Evolutionary conservation across 768 basidiomycete genomes (phyloP), one percentile per base, ranked within the genome.

Genomic region (Fistulinella prunicolor): DNA sequence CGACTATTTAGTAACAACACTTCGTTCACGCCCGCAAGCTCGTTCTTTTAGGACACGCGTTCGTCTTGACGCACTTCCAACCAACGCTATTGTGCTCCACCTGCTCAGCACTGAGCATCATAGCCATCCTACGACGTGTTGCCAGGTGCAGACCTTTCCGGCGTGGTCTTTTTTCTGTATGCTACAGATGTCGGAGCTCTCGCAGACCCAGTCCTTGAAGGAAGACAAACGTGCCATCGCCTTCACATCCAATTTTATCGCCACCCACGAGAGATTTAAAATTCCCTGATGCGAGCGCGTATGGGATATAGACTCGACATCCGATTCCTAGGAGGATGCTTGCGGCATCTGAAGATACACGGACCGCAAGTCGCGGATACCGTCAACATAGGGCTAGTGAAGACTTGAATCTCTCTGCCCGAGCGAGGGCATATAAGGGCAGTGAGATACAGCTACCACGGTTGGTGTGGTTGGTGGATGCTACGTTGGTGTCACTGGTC

Each of bases 401-500:
- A 36, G 10, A 7, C n/a, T 4, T 36, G 35, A 16, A 19, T 36
- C 7, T 17, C 4, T 8, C 35, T 36, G 5, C 17, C 12, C 17
- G 35, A 36, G 17, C n/a, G 10, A 7, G 35, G 3, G 16, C 35
- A 36, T 58, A 48, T 51, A 45, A 35, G 26, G 43, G 46, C 9
- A 1, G 32, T 6, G 46, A 42, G 13, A 43, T 14, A 32, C 30
- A 47, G 8, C n/a, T 58, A 14, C 55, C 56, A 2, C 21, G n/a
- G 2, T 54, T 43, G 20, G 48, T 58, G 36, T 26, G 56, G 42
- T 40, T 58, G 51, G 32, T 58, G 24, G 56, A 58, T 10, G 46
- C 54, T 16, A 30, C 20, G 21, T 28, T 16, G 26, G 50, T 58
- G 56, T 19, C 42, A 10, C 28, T 58, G 32, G 56, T 58, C 14